Evolutionary conservation across 495 filamentous ascomycete genomes (phyloP).

Genomic region (Cercophora scortea): DNA sequence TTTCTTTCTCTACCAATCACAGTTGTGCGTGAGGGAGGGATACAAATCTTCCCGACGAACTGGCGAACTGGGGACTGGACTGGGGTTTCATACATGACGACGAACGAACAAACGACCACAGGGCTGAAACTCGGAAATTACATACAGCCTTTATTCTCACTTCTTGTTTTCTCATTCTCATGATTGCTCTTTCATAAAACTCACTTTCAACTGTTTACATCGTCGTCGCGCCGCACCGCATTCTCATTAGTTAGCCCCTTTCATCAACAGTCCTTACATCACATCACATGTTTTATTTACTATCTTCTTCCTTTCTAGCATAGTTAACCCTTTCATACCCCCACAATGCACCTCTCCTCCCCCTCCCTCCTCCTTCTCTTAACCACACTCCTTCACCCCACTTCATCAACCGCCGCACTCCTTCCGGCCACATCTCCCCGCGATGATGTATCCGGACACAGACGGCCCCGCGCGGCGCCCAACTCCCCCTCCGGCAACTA

Average conservation of each 20-base stretch:
- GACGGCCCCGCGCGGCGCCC: conserved; percentile 36
- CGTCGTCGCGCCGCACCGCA: background rate
- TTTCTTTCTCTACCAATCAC: background rate
- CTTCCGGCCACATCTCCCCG: no score
- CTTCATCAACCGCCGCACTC: no score
- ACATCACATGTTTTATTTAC: background rate
- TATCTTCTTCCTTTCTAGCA: background rate
- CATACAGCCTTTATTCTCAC: no score
- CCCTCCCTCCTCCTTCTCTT: background rate
- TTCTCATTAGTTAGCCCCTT: background rate
- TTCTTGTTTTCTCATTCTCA: no score
- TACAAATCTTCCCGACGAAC: no score
- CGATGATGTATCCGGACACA: no score
- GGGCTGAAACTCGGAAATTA: no score
- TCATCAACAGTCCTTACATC: background rate
- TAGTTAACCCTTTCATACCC: background rate
- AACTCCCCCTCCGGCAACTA: conserved; percentile 50
- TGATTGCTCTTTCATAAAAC: no score
- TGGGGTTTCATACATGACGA: no score
- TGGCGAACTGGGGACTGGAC: no score
- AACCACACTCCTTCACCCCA: background rate
- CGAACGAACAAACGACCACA: no score
- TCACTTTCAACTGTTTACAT: background rate
- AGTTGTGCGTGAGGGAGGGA: no score
- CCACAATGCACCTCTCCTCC: background rate